Conservation (phyloP, 257 asterid species). For the Rauvolfia tetraphylla region DNA sequence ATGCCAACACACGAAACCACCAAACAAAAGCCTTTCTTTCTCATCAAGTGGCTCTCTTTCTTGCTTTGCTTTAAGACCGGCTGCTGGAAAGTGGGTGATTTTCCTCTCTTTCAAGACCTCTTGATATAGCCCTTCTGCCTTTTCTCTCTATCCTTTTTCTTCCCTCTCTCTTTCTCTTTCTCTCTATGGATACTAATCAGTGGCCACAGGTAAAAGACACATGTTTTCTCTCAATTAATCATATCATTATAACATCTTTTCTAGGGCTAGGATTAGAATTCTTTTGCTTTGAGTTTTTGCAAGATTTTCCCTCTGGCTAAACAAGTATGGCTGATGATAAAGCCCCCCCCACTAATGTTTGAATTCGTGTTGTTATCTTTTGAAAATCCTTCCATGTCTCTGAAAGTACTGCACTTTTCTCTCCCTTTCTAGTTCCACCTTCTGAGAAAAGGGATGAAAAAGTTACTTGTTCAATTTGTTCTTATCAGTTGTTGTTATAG, state of each 20-base stretch:
- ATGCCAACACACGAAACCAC: constrained; percentile 55
- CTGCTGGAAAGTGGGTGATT: constrained; percentile 46
- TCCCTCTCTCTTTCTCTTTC: constrained; percentile 20
- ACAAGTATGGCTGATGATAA: constrained; percentile 27
- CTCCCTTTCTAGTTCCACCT: constrained; percentile 26
- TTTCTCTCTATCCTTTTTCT: constrained; percentile 25
- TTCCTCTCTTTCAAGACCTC: constrained; percentile 41
- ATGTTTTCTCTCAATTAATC: constrained; percentile 31
- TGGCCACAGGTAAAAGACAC: constrained; percentile 94
- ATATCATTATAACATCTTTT: constrained; percentile 48
- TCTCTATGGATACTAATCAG: constrained; percentile 84
- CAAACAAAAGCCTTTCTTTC: constrained; percentile 41
- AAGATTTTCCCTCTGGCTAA: neutral
- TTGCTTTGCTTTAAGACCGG: constrained; percentile 61
- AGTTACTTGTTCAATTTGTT: constrained; percentile 27
- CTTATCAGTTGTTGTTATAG: constrained; percentile 13
- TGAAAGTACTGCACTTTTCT: constrained; percentile 20
- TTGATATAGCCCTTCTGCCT: constrained; percentile 13
- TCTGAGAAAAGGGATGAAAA: constrained; percentile 32
- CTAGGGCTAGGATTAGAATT: constrained; percentile 37
- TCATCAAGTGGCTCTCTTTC: constrained; percentile 49
- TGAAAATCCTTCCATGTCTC: constrained; percentile 22
- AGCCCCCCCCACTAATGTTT: constrained; percentile 46
- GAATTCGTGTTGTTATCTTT: constrained; percentile 19
- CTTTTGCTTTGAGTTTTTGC: constrained; percentile 17